Evolutionary conservation across 305 asterid genomes (phyloP).

Genomic region (Fraxinus dipetala): DNA sequence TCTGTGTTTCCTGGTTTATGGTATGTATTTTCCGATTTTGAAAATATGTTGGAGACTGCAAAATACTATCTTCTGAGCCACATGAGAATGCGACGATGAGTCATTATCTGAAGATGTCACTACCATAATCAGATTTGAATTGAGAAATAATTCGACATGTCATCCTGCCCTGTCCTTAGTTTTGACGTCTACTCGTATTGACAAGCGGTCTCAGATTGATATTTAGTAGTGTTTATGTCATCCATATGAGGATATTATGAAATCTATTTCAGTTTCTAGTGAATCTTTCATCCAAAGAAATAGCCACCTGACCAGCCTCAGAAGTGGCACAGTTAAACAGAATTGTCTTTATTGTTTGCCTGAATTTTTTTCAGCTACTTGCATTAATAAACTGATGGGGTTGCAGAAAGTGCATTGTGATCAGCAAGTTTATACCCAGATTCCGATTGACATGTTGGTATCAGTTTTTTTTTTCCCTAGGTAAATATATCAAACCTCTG

Average conservation of each 20-base stretch:
- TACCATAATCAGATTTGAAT: background rate
- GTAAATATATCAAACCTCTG: background rate
- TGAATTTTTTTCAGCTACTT: background rate
- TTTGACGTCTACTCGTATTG: background rate
- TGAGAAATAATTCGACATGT: background rate
- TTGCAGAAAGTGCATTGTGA: background rate
- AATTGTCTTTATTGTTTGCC: background rate
- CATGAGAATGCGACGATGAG: background rate
- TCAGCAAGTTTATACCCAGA: background rate
- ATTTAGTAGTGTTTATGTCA: background rate
- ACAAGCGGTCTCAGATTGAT: background rate
- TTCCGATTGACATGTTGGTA: background rate
- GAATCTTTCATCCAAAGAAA: background rate
- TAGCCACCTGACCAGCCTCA: background rate
- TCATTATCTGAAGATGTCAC: background rate
- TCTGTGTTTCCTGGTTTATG: background rate
- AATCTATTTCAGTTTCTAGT: background rate
- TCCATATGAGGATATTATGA: background rate
- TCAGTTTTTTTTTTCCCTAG: background rate
- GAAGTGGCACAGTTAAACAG: background rate
- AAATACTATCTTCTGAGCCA: background rate
- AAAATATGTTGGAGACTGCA: background rate
- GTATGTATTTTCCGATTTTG: background rate
- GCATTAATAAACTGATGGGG: background rate
- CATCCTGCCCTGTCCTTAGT: background rate